Evolutionary conservation across 441 rosid genomes (phyloP).

Genomic region (Erysimum cheiri): DNA sequence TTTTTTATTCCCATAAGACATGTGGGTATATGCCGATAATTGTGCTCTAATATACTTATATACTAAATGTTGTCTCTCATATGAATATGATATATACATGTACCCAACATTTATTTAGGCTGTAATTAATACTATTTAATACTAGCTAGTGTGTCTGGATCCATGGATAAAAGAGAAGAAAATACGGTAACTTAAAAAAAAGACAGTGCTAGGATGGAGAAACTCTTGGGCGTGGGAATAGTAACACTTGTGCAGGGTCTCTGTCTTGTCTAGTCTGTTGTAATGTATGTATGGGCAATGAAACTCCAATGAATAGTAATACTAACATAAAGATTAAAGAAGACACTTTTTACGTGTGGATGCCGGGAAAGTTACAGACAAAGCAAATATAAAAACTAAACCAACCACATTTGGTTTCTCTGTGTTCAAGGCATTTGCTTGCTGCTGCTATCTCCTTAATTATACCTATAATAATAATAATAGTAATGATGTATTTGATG

Average conservation of each 20-base stretch:
- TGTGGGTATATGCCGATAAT: too few relatives aligned
- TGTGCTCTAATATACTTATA: too few relatives aligned
- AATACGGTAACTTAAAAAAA: neutral
- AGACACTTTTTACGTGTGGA: conserved; percentile 17
- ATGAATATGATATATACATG: neutral
- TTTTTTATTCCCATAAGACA: too few relatives aligned
- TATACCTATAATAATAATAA: neutral
- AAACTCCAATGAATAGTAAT: conserved; percentile 24
- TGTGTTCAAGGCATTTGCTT: conserved; percentile 28
- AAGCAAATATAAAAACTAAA: conserved; percentile 8
- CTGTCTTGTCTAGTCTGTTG: conserved; percentile 39
- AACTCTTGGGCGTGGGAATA: conserved; percentile 34
- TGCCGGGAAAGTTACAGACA: conserved; percentile 35
- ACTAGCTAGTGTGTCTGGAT: neutral
- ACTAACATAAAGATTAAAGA: neutral
- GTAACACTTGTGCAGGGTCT: conserved; percentile 17
- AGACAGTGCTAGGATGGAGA: conserved; percentile 26
- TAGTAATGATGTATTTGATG: neutral
- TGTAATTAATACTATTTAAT: neutral
- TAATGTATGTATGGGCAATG: conserved; percentile 3
- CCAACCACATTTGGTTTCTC: conserved; percentile 19
- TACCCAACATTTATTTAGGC: neutral
- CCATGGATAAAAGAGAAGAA: neutral
- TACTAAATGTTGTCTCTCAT: neutral
- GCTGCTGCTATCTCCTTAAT: neutral